These are phyloP conservation scores for Cercospora sesami DNA, from an alignment of 2,329 filamentous ascomycete species.

Conservation along the genomic window DNA sequence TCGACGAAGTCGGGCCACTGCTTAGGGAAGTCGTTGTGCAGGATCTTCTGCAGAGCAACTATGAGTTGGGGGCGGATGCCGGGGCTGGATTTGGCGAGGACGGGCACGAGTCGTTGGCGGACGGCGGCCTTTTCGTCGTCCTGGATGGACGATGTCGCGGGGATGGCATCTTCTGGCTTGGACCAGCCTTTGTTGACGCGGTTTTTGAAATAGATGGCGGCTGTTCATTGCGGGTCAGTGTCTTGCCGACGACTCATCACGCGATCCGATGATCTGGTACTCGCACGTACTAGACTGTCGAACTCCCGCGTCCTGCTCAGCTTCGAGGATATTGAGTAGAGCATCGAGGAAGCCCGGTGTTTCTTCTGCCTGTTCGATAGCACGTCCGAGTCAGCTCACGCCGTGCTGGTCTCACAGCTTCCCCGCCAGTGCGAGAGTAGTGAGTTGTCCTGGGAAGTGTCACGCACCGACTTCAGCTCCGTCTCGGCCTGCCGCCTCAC, in stretches of 20 bases:
- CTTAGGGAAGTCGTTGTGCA: slow-evolving; percentile 91
- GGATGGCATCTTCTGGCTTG: slow-evolving; percentile 68
- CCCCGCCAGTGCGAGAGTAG: not conserved
- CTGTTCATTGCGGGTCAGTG: slow-evolving; percentile 49
- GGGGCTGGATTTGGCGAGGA: slow-evolving; percentile 71
- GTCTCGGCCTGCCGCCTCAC: slow-evolving; percentile 74
- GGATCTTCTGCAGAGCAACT: slow-evolving; percentile 90
- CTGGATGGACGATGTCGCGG: slow-evolving; percentile 61
- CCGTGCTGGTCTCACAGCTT: not conserved
- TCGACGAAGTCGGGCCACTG: slow-evolving; percentile 95
- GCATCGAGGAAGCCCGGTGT: slow-evolving; percentile 87
- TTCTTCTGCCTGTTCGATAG: slow-evolving; percentile 70
- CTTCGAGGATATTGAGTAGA: slow-evolving; percentile 84
- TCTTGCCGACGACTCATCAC: not conserved
- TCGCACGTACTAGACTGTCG: slow-evolving; percentile 74
- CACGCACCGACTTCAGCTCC: slow-evolving; percentile 75
- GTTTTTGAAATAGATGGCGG: slow-evolving; percentile 97
- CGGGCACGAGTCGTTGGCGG: slow-evolving; percentile 82
- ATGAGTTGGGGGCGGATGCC: slow-evolving; percentile 90
- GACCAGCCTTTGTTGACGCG: slow-evolving; percentile 91
- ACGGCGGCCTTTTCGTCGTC: slow-evolving; percentile 88
- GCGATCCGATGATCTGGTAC: not conserved
- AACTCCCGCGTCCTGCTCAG: slow-evolving; percentile 80
- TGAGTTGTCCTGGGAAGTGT: not conserved
- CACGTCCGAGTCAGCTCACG: slow-evolving; percentile 17